Evolutionary conservation across 805 yeast genomes (phyloP).

Genomic region (Monosporozyma solicola): DNA sequence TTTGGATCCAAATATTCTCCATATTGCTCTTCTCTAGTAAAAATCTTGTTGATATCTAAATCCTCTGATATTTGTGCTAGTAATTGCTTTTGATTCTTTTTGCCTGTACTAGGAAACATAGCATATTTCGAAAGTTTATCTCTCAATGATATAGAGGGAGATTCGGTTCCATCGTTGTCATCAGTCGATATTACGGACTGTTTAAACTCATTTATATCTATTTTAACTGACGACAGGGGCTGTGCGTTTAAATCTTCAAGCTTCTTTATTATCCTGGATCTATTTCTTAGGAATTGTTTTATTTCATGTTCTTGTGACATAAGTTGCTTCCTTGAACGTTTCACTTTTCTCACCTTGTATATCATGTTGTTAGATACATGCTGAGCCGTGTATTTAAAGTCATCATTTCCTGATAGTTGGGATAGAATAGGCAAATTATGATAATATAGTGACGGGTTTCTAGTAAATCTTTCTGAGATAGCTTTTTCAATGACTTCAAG

Average conservation of each 20-base stretch:
- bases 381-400: background rate
- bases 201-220: conserved; percentile 33
- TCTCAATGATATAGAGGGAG: background rate
- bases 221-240: background rate
- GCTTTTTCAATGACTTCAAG: conserved; percentile 65
- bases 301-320: conserved; percentile 63
- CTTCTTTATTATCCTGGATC: conserved; percentile 28
- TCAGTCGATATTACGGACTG: conserved; percentile 26
- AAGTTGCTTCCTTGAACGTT: conserved; percentile 41
- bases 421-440: conserved; percentile 14
- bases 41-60: conserved; percentile 40
- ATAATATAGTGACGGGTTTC: conserved; percentile 51
- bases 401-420: background rate
- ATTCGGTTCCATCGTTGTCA: conserved; percentile 6
- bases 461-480: conserved; percentile 47
- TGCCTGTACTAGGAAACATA: conserved; percentile 19
- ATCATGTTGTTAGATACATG: conserved; percentile 20
- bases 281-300: conserved; percentile 39
- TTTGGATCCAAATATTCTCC: conserved; percentile 59
- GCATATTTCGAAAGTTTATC: conserved; percentile 12
- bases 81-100: conserved; percentile 19
- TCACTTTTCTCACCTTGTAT: conserved; percentile 30
- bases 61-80: conserved; percentile 44
- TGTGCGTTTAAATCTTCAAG: conserved; percentile 9
- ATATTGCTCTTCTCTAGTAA: conserved; percentile 50